Percentiles rank a stretch among this genome's conserved stretches.
These are phyloP conservation scores for Colletotrichum chrysophilum DNA, from an alignment of 2,329 filamentous ascomycete genomes.

Conservation along the genomic window DNA sequence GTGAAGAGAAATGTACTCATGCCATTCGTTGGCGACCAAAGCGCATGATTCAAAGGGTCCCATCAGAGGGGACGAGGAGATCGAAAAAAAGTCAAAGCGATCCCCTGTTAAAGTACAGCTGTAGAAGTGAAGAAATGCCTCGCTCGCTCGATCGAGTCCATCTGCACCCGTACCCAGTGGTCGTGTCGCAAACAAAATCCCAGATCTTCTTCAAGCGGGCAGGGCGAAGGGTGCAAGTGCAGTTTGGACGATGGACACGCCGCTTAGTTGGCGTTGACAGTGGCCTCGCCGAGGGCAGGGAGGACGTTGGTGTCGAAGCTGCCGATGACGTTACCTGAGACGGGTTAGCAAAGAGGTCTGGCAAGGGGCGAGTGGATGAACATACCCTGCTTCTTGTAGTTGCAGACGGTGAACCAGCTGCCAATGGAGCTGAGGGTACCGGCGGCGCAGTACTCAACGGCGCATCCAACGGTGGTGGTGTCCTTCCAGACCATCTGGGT, in stretches of 20 bases:
- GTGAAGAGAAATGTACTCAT: slow-evolving; percentile 15
- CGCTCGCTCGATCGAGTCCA: slow-evolving; percentile 1
- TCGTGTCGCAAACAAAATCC: slow-evolving; percentile 13
- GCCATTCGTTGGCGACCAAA: slow-evolving; percentile 22
- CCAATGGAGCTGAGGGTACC: slow-evolving; percentile 56
- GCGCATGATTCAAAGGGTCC: slow-evolving; percentile 21
- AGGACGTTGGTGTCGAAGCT: slow-evolving; percentile 56
- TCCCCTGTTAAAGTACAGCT: slow-evolving; percentile 38
- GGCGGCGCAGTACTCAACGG: slow-evolving; percentile 72
- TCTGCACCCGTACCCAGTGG: slow-evolving; percentile 9
- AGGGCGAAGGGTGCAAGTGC: slow-evolving; percentile 11
- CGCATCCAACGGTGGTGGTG: slow-evolving; percentile 48
- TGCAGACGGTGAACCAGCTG: slow-evolving; percentile 84
- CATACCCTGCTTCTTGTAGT: slow-evolving; percentile 80
- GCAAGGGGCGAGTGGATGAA: slow-evolving; percentile 2
- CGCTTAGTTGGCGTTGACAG: slow-evolving; percentile 26
- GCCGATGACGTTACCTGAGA: slow-evolving; percentile 57
- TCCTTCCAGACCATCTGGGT: slow-evolving; percentile 48
- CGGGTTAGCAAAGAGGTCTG: slow-evolving; percentile 17
- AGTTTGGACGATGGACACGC: background rate
- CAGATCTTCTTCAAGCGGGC: slow-evolving; percentile 4
- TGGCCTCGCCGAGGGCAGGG: slow-evolving; percentile 39
- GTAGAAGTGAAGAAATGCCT: slow-evolving; percentile 34
- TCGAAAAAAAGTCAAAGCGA: slow-evolving; percentile 33
- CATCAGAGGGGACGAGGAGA: slow-evolving; percentile 25